Evolutionary conservation across 495 filamentous ascomycete genomes (phyloP).

Genomic region (Aspergillus carlsbadensis): DNA sequence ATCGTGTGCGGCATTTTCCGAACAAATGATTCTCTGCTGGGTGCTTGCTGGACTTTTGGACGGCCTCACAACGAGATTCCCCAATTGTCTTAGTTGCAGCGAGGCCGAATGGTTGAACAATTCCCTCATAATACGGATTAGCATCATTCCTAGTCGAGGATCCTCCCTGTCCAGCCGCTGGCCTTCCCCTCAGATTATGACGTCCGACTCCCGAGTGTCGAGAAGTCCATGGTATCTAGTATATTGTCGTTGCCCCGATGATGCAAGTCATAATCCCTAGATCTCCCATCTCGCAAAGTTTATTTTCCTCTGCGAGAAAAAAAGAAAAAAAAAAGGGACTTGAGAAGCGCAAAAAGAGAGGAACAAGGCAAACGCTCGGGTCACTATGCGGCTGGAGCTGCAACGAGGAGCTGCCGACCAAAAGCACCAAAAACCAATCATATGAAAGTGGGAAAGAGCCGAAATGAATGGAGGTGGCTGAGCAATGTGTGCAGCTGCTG

Average conservation of each 20-base stretch:
- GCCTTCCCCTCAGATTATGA: neutral
- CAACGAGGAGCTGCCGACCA: neutral
- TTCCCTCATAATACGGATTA: conserved; percentile 19
- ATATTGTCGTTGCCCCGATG: neutral
- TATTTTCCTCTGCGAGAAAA: neutral
- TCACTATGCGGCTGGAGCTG: conserved; percentile 13
- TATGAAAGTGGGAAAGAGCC: neutral
- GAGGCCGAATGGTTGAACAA: conserved; percentile 18
- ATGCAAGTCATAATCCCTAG: neutral
- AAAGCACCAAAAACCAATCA: neutral
- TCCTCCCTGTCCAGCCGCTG: conserved; percentile 3
- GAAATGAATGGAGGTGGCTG: conserved; percentile 20
- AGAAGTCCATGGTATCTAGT: neutral
- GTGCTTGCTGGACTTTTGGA: neutral
- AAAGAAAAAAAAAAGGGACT: conserved; percentile 1
- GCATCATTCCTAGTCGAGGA: neutral
- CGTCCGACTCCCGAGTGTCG: neutral
- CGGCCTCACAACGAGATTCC: conserved; percentile 13
- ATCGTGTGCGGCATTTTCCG: conserved; percentile 10
- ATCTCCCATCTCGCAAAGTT: neutral
- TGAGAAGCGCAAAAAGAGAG: neutral
- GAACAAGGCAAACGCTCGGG: conserved; percentile 5
- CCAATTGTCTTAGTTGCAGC: conserved; percentile 19
- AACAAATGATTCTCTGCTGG: neutral
- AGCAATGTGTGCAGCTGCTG: neutral